Conservation (phyloP, 371 early-diverging fungal species). For the Circinella umbellata region DNA sequence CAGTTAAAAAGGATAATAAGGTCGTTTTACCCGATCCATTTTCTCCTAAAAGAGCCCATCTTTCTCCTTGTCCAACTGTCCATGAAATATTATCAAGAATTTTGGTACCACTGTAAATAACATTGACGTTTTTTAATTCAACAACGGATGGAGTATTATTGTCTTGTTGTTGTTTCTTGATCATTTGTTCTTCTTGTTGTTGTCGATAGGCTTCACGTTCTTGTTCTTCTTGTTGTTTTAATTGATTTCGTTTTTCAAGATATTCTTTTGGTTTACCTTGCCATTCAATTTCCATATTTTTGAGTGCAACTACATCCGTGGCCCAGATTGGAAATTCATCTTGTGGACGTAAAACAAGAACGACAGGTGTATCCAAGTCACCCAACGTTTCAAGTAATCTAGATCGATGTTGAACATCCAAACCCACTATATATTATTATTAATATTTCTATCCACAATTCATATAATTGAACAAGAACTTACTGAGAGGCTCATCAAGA, state of each 20-base stretch:
- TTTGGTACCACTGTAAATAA: slow-evolving; percentile 45
- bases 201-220: slow-evolving; percentile 16
- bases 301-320: slow-evolving; percentile 54
- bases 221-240: slow-evolving; percentile 6
- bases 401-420: slow-evolving; percentile 59
- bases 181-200: slow-evolving; percentile 2
- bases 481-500: slow-evolving; percentile 68
- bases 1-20: slow-evolving; percentile 60
- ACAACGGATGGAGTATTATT: slow-evolving; percentile 29
- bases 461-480: slow-evolving; percentile 5
- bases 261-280: slow-evolving; percentile 35
- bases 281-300: slow-evolving; percentile 33
- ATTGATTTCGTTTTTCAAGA: slow-evolving; percentile 8
- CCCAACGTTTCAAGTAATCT: slow-evolving; percentile 46
- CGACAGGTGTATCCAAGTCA: slow-evolving; percentile 35
- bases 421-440: slow-evolving; percentile 47
- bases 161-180: neutral
- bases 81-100: slow-evolving; percentile 56
- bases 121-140: slow-evolving; percentile 52
- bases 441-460: neutral
- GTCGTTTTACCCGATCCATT: slow-evolving; percentile 67
- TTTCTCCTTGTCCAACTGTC: slow-evolving; percentile 56
- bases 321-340: slow-evolving; percentile 64
- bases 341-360: slow-evolving; percentile 61
- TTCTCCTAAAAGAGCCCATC: slow-evolving; percentile 45